Conservation (phyloP, 257 asterid species). For the Nicotiana undulata region DNA sequence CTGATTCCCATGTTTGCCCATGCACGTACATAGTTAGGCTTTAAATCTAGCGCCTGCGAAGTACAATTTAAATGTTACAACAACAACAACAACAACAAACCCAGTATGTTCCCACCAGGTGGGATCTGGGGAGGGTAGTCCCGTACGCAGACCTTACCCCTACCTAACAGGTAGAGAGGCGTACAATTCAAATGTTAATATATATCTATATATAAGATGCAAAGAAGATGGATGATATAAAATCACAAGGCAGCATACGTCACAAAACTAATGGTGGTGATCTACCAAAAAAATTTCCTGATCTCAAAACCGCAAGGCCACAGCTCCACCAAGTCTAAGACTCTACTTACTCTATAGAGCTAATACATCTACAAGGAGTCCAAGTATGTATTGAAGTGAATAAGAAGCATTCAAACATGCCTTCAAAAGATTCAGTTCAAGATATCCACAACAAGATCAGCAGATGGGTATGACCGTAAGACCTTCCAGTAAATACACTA, state of each 20-base stretch:
- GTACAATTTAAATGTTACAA: constrained; percentile 10
- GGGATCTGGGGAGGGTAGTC: too few species aligned
- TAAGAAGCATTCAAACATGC: neutral
- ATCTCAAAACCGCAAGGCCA: neutral
- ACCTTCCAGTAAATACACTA: neutral
- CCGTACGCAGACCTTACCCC: too few species aligned
- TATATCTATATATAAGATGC: neutral
- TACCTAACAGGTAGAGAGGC: too few species aligned
- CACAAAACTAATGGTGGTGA: neutral
- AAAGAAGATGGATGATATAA: neutral
- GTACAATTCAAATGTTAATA: constrained; percentile 10
- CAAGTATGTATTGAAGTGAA: neutral
- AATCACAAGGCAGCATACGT: neutral
- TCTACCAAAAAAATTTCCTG: neutral
- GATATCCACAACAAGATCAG: neutral
- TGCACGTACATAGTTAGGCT: constrained; percentile 97
- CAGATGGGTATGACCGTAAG: neutral
- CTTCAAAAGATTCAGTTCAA: neutral
- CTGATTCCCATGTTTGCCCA: constrained; percentile 99
- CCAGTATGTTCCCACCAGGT: too few species aligned
- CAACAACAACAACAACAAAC: too few species aligned
- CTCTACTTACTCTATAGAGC: neutral
- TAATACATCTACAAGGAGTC: neutral
- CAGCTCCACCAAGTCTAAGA: neutral
- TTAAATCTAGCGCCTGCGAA: constrained; percentile 88